These are phyloP conservation scores for Macrolepiota dolichaula DNA, from an alignment of 768 basidiomycete species.

Conservation along the genomic window DNA sequence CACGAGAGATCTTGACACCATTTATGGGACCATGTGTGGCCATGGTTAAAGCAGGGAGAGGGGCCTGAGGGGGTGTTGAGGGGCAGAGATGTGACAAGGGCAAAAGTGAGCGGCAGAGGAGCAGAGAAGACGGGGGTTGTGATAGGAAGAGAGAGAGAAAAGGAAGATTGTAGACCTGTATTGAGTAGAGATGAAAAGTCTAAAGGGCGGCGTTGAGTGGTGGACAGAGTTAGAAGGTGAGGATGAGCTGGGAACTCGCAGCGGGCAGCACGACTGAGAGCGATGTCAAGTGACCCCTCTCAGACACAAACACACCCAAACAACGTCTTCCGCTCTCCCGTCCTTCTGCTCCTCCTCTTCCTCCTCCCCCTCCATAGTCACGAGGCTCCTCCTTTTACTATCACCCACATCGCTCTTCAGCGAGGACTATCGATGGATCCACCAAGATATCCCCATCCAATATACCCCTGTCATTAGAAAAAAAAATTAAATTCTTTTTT, in stretches of 20 bases:
- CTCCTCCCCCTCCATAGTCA: too few species aligned
- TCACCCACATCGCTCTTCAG: neutral
- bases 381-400: too few species aligned
- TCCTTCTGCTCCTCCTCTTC: neutral
- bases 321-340: constrained; percentile 11
- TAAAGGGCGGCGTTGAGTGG: constrained; percentile 20
- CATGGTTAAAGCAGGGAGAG: constrained; percentile 39
- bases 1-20: constrained; percentile 83
- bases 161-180: neutral
- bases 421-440: neutral
- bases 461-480: too few species aligned
- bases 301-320: constrained; percentile 27
- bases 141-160: constrained; percentile 1
- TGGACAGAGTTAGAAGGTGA: constrained; percentile 15
- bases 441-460: constrained; percentile 6
- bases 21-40: constrained; percentile 80
- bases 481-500: too few species aligned
- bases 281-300: constrained; percentile 29
- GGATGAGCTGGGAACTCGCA: constrained; percentile 18
- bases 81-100: neutral
- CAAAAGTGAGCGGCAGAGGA: constrained; percentile 1
- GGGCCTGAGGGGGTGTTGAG: constrained; percentile 10
- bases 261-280: constrained; percentile 15
- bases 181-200: constrained; percentile 10
- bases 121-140: constrained; percentile 7